A percentile compares a stretch with the other conserved stretches of the same genome.
phyloP scores from a whole-genome alignment of 495 filamentous ascomycete genomes.

The Cercophora sp. region DNA sequence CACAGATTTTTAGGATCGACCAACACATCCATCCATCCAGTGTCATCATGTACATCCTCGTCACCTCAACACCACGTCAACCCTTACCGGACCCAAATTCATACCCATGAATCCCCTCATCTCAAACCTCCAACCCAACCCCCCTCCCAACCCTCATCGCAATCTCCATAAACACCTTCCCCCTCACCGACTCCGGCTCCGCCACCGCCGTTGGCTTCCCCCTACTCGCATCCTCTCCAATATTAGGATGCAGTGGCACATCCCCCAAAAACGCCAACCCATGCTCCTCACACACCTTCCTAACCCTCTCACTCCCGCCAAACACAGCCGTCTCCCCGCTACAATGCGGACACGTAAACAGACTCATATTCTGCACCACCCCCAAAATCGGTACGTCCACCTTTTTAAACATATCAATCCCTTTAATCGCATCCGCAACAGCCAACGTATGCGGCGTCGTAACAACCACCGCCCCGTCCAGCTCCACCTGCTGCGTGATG shows the following conservation, averaged over 20 bases:
- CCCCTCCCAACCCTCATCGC: slow-evolving; percentile 58
- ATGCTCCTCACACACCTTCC: slow-evolving; percentile 47
- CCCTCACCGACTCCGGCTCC: slow-evolving; percentile 68
- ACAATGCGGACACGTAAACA: slow-evolving; percentile 80
- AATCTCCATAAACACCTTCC: slow-evolving; percentile 66
- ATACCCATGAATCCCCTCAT: neutral
- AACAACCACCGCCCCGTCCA: slow-evolving; percentile 82
- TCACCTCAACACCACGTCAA: neutral
- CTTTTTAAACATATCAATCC: slow-evolving; percentile 86
- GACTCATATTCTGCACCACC: slow-evolving; percentile 95
- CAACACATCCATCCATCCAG: no score
- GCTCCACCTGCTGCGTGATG: slow-evolving; percentile 81
- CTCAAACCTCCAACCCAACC: slow-evolving; percentile 30
- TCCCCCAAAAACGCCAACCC: slow-evolving; percentile 78
- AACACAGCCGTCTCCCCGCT: slow-evolving; percentile 73
- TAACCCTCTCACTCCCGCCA: slow-evolving; percentile 50
- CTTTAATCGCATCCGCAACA: slow-evolving; percentile 81
- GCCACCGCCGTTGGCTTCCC: slow-evolving; percentile 89
- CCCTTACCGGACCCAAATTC: neutral
- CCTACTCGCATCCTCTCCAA: slow-evolving; percentile 84
- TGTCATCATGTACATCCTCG: neutral
- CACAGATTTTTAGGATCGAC: no score
- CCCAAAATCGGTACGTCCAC: slow-evolving; percentile 73
- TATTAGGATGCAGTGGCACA: slow-evolving; percentile 79
- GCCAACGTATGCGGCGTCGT: slow-evolving; percentile 92